Evolutionary conservation across 306 rosid species (phyloP).

Genomic region (Vigna reflexopilosa): DNA sequence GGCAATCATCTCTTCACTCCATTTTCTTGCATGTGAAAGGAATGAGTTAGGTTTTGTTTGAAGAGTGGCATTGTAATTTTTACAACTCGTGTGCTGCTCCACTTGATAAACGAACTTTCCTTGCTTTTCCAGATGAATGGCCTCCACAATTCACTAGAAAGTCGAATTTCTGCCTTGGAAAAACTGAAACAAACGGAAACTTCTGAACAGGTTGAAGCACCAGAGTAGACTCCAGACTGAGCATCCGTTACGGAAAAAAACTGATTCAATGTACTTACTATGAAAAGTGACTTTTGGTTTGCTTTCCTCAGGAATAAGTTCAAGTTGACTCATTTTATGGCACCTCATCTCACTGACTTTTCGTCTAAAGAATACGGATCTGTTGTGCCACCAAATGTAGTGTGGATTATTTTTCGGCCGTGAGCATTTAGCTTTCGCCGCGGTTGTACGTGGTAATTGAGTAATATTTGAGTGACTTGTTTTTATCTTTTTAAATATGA

Average conservation of each 20-base stretch:
- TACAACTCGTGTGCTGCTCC: not conserved
- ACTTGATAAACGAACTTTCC: constrained; percentile 27
- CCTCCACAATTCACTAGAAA: constrained; percentile 69
- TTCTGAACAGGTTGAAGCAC: constrained; percentile 62
- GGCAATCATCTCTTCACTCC: constrained; percentile 20
- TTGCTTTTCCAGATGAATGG: constrained; percentile 70
- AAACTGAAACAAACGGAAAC: constrained; percentile 66
- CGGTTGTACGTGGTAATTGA: constrained; percentile 17
- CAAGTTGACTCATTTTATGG: constrained; percentile 39
- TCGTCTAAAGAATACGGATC: constrained; percentile 26
- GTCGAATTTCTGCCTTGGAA: constrained; percentile 80
- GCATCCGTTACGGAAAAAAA: constrained; percentile 20
- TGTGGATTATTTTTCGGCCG: constrained; percentile 30
- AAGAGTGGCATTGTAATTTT: not conserved
- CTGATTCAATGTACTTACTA: constrained; percentile 33
- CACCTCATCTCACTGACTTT: constrained; percentile 29
- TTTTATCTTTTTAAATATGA: not conserved
- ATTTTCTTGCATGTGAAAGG: constrained; percentile 15
- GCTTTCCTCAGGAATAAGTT: constrained; percentile 44
- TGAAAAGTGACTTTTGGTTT: constrained; percentile 40
- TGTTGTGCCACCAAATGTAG: constrained; percentile 29
- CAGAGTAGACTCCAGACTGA: constrained; percentile 52
- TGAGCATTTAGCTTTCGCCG: constrained; percentile 20
- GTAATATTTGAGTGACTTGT: constrained; percentile 23
- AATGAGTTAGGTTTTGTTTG: constrained; percentile 2